Conservation (phyloP, 73 alveolate genomes). For the Effrenium voratum region DNA sequence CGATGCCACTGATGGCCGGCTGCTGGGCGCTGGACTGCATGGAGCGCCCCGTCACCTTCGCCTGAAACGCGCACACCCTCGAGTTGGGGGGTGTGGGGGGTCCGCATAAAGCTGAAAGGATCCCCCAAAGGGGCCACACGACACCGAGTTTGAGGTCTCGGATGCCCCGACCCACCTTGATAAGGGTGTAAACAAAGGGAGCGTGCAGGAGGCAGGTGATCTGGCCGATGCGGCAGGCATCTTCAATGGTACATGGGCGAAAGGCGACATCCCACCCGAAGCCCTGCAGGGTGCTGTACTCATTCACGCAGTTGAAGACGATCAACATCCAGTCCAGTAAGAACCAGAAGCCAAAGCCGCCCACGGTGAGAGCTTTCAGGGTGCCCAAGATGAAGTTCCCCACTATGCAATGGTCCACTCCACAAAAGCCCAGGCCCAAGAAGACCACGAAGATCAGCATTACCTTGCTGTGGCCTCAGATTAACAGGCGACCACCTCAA, state of each 20-base stretch:
- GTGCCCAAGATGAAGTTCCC: conserved; percentile 10
- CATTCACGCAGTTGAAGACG: conserved; percentile 29
- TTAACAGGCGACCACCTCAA: no score
- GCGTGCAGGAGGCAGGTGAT: conserved; percentile 33
- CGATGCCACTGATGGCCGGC: neutral
- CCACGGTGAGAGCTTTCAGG: neutral
- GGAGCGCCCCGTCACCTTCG: neutral
- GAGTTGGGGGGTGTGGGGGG: no score
- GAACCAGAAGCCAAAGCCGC: conserved; percentile 43
- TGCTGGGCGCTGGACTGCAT: neutral
- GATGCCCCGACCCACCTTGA: no score
- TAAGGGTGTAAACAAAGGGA: neutral
- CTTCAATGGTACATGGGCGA: conserved; percentile 10
- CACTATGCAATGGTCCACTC: conserved; percentile 35
- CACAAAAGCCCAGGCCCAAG: conserved; percentile 31
- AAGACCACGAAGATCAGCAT: conserved; percentile 16
- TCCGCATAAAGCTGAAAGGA: no score
- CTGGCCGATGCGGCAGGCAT: conserved; percentile 23
- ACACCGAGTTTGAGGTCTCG: no score
- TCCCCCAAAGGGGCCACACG: no score
- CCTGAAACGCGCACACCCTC: no score
- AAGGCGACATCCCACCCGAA: conserved; percentile 26
- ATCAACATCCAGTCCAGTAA: conserved; percentile 17
- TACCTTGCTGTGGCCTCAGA: conserved; percentile 26
- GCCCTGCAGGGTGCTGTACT: conserved; percentile 20